Conservation (phyloP, 768 basidiomycete species). For the Collybia sordida region DNA sequence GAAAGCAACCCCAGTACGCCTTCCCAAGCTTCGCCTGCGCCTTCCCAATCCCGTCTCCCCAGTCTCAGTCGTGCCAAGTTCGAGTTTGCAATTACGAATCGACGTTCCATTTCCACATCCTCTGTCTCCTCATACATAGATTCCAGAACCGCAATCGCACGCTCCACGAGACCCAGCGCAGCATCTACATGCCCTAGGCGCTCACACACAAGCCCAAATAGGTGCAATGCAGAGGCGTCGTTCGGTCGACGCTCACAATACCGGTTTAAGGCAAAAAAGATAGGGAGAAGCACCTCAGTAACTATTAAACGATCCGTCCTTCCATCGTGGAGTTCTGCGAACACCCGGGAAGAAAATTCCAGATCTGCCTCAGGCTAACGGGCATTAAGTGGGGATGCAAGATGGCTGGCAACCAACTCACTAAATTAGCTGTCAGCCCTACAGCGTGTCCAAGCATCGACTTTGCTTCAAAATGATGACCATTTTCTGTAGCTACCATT, state of each 20-base stretch:
- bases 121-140: constrained; percentile 86
- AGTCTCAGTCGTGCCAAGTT: constrained; percentile 80
- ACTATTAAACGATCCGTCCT: constrained; percentile 13
- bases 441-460: constrained; percentile 76
- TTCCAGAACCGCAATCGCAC: constrained; percentile 76
- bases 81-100: constrained; percentile 78
- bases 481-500: constrained; percentile 60
- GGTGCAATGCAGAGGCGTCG: constrained; percentile 77
- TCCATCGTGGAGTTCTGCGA: constrained; percentile 34
- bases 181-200: constrained; percentile 69
- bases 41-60: constrained; percentile 54
- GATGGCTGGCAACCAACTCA: constrained; percentile 31
- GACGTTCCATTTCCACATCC: constrained; percentile 71
- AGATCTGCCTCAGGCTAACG: constrained; percentile 79
- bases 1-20: constrained; percentile 69
- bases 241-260: constrained; percentile 67
- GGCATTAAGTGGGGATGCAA: constrained; percentile 3
- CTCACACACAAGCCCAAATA: constrained; percentile 85
- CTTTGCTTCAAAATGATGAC: constrained; percentile 59
- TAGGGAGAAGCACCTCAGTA: constrained; percentile 60
- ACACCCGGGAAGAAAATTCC: constrained; percentile 64
- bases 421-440: constrained; percentile 54
- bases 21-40: constrained; percentile 69
- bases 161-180: constrained; percentile 54
- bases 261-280: constrained; percentile 79